Evolutionary conservation across 371 early-diverging fungal genomes (phyloP), one percentile per base, ranked within the genome.

Genomic region (Lichtheimia ornata): DNA sequence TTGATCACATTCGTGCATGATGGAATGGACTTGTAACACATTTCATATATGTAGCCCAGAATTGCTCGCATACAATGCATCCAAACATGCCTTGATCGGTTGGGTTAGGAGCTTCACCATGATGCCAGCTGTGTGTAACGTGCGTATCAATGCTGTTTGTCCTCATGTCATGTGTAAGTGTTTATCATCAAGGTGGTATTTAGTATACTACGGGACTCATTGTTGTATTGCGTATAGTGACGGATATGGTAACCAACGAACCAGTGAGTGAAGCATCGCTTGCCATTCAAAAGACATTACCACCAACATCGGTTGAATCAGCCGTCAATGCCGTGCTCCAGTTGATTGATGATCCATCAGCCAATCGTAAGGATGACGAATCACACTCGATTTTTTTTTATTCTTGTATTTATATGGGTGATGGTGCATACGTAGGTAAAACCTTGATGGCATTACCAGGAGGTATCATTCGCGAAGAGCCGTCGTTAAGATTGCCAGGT

Each of bases 111-210:
- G 61, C 11, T 58, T 72, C 42, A 40, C 51, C 35, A 4, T 45
- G 30, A 13, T 79, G 52, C 64, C 64, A 11, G 40, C 51, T 2
- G 62, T 79, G 15, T 76, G 74, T 41, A 73, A 73, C 27, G 72
- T 79, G 4, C 67, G 79, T 15, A 72, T 75, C 2, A 76, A 73
- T 56, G 76, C 76, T 11, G 22, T 47, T 7, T 47, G 47, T 17
- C 47, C 47, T 22, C 47, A 47, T 22, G 47, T n/a, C 5, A 22
- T 47, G n/a, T 22, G 47, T 18, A 47, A 47, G 47, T 22, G 14
- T 47, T 5, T n/a, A 17, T 13, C 2, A 22, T 22, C 22, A 22
- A 22, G 1, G 22, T n/a, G 22, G 22, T 22, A 2, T 2, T 22
- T 2, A 47, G 17, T 5, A 47, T 5, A 47, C 11, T 5, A 47